A percentile compares a stretch with the other conserved stretches of the same genome.
Conservation (phyloP, 345 rosid genomes). For the Camelina sativa region DNA sequence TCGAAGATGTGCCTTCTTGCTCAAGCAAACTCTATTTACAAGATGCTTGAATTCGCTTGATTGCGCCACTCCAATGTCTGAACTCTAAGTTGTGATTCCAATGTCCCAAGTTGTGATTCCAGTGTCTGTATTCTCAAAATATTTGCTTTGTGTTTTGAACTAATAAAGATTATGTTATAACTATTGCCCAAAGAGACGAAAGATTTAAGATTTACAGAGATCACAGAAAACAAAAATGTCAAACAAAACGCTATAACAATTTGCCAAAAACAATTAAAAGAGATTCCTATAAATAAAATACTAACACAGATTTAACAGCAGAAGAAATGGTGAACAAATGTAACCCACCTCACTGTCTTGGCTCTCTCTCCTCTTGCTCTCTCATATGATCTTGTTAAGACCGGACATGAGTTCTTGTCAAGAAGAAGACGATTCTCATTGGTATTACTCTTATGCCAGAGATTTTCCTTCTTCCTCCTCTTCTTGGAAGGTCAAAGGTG, state of each 20-base stretch:
- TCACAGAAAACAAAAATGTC: slow-evolving; percentile 40
- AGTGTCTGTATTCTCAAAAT: background rate
- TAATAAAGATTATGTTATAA: background rate
- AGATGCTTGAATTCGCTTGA: background rate
- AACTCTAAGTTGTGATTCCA: background rate
- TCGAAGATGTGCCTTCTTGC: slow-evolving; percentile 62
- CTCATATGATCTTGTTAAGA: slow-evolving; percentile 19
- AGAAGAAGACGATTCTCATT: background rate
- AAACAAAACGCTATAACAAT: slow-evolving; percentile 19
- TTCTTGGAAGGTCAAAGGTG: slow-evolving; percentile 17
- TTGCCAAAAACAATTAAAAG: slow-evolving; percentile 1
- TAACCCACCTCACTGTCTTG: slow-evolving; percentile 38
- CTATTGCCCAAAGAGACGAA: slow-evolving; percentile 37
- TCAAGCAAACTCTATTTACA: slow-evolving; percentile 43
- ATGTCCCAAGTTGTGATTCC: too few relatives aligned
- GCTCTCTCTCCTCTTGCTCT: slow-evolving; percentile 16
- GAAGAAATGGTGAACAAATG: slow-evolving; percentile 47
- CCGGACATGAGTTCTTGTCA: slow-evolving; percentile 1
- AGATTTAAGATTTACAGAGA: slow-evolving; percentile 45
- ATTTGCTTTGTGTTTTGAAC: background rate
- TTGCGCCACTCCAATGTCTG: background rate
- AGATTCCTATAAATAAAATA: slow-evolving; percentile 15
- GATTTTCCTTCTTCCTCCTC: slow-evolving; percentile 9
- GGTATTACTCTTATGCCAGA: slow-evolving; percentile 2
- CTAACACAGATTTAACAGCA: slow-evolving; percentile 15